Conservation (phyloP, 148 eudicot genomes). For the Cornus controversa region DNA sequence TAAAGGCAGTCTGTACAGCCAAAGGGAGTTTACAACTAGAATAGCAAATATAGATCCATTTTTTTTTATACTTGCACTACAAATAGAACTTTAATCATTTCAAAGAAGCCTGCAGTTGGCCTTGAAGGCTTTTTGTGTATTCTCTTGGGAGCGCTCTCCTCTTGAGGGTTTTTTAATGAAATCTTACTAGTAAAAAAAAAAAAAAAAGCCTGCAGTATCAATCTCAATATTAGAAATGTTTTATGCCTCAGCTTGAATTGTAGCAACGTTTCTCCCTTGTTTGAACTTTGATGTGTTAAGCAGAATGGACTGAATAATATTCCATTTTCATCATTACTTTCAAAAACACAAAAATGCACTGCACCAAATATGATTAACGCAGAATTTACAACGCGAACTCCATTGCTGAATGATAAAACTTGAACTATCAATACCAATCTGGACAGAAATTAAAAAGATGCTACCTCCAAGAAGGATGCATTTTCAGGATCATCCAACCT, state of each 20-base stretch:
- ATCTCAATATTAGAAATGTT: neutral
- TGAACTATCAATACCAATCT: constrained; percentile 1
- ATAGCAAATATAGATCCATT: too few relatives aligned
- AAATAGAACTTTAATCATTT: too few relatives aligned
- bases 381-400: neutral
- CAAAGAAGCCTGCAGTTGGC: too few relatives aligned
- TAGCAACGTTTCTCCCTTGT: neutral
- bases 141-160: too few relatives aligned
- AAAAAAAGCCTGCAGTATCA: neutral
- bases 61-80: too few relatives aligned
- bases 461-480: constrained; percentile 74
- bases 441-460: neutral
- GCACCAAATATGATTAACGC: neutral
- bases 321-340: neutral
- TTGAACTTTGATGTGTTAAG: neutral
- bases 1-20: too few relatives aligned
- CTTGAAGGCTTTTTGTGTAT: too few relatives aligned
- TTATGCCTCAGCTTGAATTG: neutral
- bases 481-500: constrained; percentile 70
- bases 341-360: neutral
- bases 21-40: too few relatives aligned
- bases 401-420: neutral
- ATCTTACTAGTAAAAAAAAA: too few relatives aligned
- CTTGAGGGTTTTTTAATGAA: too few relatives aligned
- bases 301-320: neutral